Percentiles rank a stretch among this genome's conserved stretches.
Evolutionary conservation across 768 basidiomycete genomes (phyloP).

Genomic region (Mycena haematopus): DNA sequence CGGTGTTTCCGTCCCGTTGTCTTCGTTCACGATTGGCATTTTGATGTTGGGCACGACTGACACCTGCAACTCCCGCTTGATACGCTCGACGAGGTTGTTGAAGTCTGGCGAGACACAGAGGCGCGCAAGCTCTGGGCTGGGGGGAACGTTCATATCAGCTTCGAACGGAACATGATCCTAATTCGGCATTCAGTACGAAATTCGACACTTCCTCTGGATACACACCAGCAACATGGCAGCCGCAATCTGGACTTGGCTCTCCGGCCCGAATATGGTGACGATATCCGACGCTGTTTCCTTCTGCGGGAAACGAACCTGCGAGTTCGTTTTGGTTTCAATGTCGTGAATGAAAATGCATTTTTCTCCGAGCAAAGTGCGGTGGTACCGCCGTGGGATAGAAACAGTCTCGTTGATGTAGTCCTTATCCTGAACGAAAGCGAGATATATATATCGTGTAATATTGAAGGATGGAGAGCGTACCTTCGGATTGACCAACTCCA

Average conservation of each 20-base stretch:
- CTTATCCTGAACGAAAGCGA: slow-evolving; percentile 72
- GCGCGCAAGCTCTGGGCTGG: slow-evolving; percentile 77
- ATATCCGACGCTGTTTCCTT: slow-evolving; percentile 95
- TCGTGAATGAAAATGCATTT: slow-evolving; percentile 97
- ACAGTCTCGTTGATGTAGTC: slow-evolving; percentile 95
- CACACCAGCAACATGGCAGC: slow-evolving; percentile 92
- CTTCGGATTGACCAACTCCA: slow-evolving; percentile 98
- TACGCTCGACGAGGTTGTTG: slow-evolving; percentile 80
- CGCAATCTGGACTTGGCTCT: slow-evolving; percentile 96
- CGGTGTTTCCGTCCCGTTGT: slow-evolving; percentile 56
- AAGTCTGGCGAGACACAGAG: slow-evolving; percentile 85
- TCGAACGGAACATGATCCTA: slow-evolving; percentile 98
- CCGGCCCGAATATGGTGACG: slow-evolving; percentile 95
- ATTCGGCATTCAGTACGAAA: slow-evolving; percentile 17
- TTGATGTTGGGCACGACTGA: slow-evolving; percentile 86
- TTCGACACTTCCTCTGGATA: slow-evolving; percentile 4
- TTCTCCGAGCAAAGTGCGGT: slow-evolving; percentile 93
- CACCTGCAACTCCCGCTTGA: slow-evolving; percentile 95
- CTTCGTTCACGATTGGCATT: slow-evolving; percentile 53
- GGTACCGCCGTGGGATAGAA: slow-evolving; percentile 92
- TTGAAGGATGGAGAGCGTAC: slow-evolving; percentile 48
- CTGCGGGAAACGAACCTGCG: slow-evolving; percentile 89
- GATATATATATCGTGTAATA: slow-evolving; percentile 7
- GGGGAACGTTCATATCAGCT: slow-evolving; percentile 91
- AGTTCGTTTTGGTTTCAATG: slow-evolving; percentile 96